These are phyloP conservation scores for Anisodus tanguticus DNA, from an alignment of 257 asterid species.

Conservation along the genomic window DNA sequence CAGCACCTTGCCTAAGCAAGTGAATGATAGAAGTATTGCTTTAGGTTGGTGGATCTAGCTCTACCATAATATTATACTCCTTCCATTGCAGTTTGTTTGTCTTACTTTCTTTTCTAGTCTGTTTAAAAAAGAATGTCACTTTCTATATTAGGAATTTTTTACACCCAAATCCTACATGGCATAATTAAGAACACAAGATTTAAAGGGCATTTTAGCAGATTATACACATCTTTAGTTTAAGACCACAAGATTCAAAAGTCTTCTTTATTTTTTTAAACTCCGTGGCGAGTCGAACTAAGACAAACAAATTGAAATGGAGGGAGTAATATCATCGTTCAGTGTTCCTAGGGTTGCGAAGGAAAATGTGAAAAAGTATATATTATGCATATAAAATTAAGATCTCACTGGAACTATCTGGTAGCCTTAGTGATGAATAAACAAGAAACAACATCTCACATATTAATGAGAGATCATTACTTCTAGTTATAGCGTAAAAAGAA, in stretches of 20 bases:
- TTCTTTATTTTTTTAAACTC: no score
- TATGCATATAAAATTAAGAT: neutral
- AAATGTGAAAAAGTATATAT: neutral
- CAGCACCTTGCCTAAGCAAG: neutral
- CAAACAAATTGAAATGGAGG: no score
- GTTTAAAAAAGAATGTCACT: no score
- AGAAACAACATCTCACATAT: neutral
- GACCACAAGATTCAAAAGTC: no score
- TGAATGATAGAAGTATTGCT: neutral
- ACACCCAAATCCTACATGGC: no score
- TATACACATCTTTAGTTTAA: no score
- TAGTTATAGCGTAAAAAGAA: neutral
- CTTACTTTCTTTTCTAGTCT: no score
- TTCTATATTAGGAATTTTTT: no score
- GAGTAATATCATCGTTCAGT: neutral
- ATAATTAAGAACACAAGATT: no score
- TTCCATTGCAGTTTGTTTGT: no score
- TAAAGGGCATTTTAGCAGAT: no score
- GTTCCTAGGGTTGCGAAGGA: neutral
- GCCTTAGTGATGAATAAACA: neutral
- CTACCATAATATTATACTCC: neutral
- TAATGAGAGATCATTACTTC: constrained; percentile 7
- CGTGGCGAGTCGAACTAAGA: no score
- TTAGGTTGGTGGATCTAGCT: neutral
- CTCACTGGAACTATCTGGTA: constrained; percentile 5